Evolutionary conservation across 768 basidiomycete species (phyloP).

Genomic region (Amanita rubescens): DNA sequence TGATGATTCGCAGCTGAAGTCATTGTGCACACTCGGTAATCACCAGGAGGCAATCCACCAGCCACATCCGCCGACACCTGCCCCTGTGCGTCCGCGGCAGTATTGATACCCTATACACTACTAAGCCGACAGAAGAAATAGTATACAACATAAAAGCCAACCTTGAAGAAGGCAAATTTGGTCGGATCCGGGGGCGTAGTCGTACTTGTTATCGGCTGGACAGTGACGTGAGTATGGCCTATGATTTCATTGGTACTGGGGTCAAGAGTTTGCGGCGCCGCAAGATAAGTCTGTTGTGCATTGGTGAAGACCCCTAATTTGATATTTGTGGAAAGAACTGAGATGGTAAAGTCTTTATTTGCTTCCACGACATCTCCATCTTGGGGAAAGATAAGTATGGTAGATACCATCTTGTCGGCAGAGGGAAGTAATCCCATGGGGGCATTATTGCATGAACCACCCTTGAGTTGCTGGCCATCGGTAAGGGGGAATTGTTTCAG

Average conservation of each 20-base stretch:
- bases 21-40: slow-evolving; percentile 54
- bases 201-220: slow-evolving; percentile 38
- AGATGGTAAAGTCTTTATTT: slow-evolving; percentile 38
- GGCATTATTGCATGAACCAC: slow-evolving; percentile 49
- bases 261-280: slow-evolving; percentile 46
- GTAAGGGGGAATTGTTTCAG: slow-evolving; percentile 38
- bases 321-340: slow-evolving; percentile 32
- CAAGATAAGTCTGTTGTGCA: slow-evolving; percentile 38
- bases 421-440: slow-evolving; percentile 46
- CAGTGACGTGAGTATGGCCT: slow-evolving; percentile 47
- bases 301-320: slow-evolving; percentile 45
- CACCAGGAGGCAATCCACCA: slow-evolving; percentile 47
- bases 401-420: slow-evolving; percentile 33
- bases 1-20: slow-evolving; percentile 52
- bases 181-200: slow-evolving; percentile 35
- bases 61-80: slow-evolving; percentile 43
- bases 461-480: slow-evolving; percentile 40
- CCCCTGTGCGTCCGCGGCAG: slow-evolving; percentile 33
- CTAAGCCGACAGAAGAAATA: slow-evolving; percentile 22
- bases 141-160: slow-evolving; percentile 1
- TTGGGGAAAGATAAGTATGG: slow-evolving; percentile 35
- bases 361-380: slow-evolving; percentile 35
- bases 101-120: slow-evolving; percentile 44
- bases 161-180: slow-evolving; percentile 48
- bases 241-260: slow-evolving; percentile 36